Evolutionary conservation across 768 basidiomycete species (phyloP), one percentile per base, ranked within the genome.

Genomic region (Mycena sanguinolenta): DNA sequence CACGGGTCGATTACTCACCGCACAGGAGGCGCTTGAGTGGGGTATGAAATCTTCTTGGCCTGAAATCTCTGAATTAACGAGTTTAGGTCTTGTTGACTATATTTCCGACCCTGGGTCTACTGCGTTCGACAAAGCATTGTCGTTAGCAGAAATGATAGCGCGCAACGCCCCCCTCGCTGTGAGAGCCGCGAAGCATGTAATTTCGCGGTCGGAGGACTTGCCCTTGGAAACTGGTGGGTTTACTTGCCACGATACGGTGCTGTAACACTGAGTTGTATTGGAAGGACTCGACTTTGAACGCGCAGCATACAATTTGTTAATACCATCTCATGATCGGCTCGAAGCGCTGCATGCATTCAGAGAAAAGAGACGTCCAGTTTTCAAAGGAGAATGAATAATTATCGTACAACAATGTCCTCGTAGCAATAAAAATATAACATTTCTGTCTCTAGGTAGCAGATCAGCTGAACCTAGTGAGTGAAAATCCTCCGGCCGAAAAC

Each of bases 211-310:
- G 23, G 85, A 87, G n/a, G 92, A 95, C 74, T 83, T 96, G 17
- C 83, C 92, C 3, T 82, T 97, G 9, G 95, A 96, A 80, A 87
- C 90, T 66, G 94, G 94, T 89, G 69, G 70, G 78, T 74, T 34
- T 10, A 10, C n/a, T n/a, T n/a, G 32, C 32, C 32, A 34, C 32
- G 4, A 34, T 34, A 14, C 1, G 12, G 44, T 60, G 32, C 34
- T 36, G 3, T 10, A 12, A 72, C 27, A 8, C n/a, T 44, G 23
- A 38, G 25, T 16, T 66, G 57, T 36, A 42, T 17, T 44, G 10
- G 12, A 70, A 90, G 95, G 95, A n/a, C 86, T 98, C n/a, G 95
- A 97, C 78, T 94, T 97, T 71, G 96, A 98, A 79, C 86, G 93
- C 39, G 90, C 91, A 7, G 89, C 93, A 16, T 98, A 98, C 70